Percentiles rank a stretch among this genome's conserved stretches.
Evolutionary conservation across 169 alveolate genomes (phyloP).

Genomic region (Plasmodium berghei): DNA sequence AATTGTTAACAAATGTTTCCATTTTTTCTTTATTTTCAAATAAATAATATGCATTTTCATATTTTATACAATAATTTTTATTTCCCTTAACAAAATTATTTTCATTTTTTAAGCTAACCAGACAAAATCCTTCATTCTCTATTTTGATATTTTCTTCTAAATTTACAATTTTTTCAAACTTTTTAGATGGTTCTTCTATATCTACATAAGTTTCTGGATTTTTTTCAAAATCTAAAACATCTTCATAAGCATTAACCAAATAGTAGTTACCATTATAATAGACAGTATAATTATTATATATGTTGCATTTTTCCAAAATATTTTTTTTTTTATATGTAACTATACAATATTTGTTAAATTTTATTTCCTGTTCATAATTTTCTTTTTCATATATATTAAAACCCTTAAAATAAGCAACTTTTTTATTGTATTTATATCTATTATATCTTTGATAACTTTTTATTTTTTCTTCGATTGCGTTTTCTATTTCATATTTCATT

Average conservation of each 20-base stretch:
- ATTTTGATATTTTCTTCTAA: constrained; percentile 13
- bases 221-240: constrained; percentile 34
- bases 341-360: constrained; percentile 51
- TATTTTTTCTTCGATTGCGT: constrained; percentile 43
- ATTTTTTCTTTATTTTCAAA: constrained; percentile 52
- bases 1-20: constrained; percentile 38
- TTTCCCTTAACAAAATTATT: constrained; percentile 51
- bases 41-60: constrained; percentile 49
- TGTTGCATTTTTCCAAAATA: constrained; percentile 47
- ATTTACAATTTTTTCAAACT: constrained; percentile 34
- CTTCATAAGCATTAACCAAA: constrained; percentile 38
- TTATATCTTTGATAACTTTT: constrained; percentile 41
- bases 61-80: constrained; percentile 45
- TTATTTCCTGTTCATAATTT: constrained; percentile 65
- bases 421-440: constrained; percentile 55
- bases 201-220: constrained; percentile 25
- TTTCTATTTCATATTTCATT: constrained; percentile 43
- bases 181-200: constrained; percentile 28
- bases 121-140: constrained; percentile 72
- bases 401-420: constrained; percentile 62
- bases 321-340: constrained; percentile 67
- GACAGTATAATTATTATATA: constrained; percentile 49
- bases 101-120: constrained; percentile 57
- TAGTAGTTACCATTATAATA: constrained; percentile 32
- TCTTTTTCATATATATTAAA: constrained; percentile 62